phyloP scores from a whole-genome alignment of 108 stramenopile genomes.

The Seminavis robusta region DNA sequence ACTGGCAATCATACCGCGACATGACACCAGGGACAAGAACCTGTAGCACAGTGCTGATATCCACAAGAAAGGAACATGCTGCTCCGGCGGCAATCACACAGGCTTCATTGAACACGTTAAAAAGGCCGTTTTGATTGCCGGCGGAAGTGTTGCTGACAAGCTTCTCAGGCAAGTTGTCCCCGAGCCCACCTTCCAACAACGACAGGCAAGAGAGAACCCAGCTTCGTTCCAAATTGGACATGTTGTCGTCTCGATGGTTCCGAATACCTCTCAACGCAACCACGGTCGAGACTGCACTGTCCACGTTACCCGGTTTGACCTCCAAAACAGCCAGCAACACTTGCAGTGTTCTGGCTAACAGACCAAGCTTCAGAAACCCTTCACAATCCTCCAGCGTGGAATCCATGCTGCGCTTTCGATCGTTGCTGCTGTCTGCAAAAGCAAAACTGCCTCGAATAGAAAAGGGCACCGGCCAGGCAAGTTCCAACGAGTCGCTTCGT shows the following conservation, averaged over 20 bases:
- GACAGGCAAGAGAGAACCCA: too few species aligned
- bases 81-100: slow-evolving; percentile 44
- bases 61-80: slow-evolving; percentile 56
- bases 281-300: too few species aligned
- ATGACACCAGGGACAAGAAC: slow-evolving; percentile 51
- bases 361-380: slow-evolving; percentile 65
- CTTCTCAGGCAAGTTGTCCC: too few species aligned
- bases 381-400: slow-evolving; percentile 58
- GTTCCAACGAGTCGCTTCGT: slow-evolving; percentile 43
- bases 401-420: slow-evolving; percentile 31
- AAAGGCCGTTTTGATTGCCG: too few species aligned
- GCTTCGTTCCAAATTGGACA: too few species aligned
- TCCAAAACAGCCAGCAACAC: slow-evolving; percentile 52
- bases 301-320: too few species aligned
- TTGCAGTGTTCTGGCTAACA: slow-evolving; percentile 70
- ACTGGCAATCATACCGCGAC: slow-evolving; percentile 15
- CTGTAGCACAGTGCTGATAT: slow-evolving; percentile 56
- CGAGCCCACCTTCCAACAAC: too few species aligned
- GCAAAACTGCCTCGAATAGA: slow-evolving; percentile 28
- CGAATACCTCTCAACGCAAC: too few species aligned
- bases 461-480: slow-evolving; percentile 48
- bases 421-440: slow-evolving; percentile 22
- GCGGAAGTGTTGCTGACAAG: too few species aligned
- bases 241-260: too few species aligned
- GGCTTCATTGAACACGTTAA: slow-evolving; percentile 38